Percentiles rank a stretch among this genome's conserved stretches.
Evolutionary conservation across 2,329 filamentous ascomycete species (phyloP).

Genomic region (Macrophomina phaseolina): DNA sequence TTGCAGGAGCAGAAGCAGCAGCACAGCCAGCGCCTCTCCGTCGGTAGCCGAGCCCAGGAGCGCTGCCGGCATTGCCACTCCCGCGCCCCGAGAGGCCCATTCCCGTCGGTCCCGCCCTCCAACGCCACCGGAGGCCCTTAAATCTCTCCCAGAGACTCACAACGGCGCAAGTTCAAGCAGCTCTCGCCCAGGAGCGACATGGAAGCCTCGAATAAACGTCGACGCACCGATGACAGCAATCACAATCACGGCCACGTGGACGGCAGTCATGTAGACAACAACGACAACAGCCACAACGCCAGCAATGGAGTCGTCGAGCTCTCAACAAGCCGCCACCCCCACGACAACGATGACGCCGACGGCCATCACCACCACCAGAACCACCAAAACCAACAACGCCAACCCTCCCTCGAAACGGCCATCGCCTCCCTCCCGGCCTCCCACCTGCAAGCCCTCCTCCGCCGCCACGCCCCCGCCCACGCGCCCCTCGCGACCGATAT

Average conservation of each 20-base stretch:
- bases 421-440: not conserved
- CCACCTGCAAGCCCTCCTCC: not conserved
- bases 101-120: not conserved
- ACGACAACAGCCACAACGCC: no score
- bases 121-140: not conserved
- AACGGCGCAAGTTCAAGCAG: not conserved
- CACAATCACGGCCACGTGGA: not conserved
- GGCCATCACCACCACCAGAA: not conserved
- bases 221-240: not conserved
- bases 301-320: no score
- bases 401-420: not conserved
- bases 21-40: not conserved
- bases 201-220: not conserved
- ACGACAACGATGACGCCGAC: not conserved
- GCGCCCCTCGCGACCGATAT: not conserved
- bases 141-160: not conserved
- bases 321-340: not conserved
- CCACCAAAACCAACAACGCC: not conserved
- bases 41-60: not conserved
- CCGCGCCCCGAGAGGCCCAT: not conserved
- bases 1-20: no score
- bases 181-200: not conserved
- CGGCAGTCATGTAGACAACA: no score
- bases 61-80: not conserved
- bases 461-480: not conserved